Percentiles rank a stretch among this genome's conserved stretches.
These are phyloP conservation scores for Diaporthe citriasiana DNA, from an alignment of 2,329 filamentous ascomycete genomes.

Conservation along the genomic window DNA sequence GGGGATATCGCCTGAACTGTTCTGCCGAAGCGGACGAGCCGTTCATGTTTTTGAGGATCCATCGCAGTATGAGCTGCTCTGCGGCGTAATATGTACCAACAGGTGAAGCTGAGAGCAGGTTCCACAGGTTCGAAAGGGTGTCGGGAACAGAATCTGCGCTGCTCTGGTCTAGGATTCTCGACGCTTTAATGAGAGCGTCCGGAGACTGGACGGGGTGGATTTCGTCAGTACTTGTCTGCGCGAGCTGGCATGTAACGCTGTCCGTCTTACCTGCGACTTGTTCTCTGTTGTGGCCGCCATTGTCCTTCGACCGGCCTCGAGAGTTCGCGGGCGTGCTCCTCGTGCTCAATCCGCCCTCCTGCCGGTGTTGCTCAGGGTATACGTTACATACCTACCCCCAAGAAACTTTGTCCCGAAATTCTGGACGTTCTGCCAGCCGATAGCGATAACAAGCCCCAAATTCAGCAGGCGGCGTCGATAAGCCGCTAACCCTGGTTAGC, in stretches of 20 bases:
- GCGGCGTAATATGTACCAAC: constrained; percentile 63
- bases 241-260: too few species aligned
- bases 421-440: constrained; percentile 36
- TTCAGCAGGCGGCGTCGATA: constrained; percentile 38
- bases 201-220: constrained; percentile 33
- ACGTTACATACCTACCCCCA: not conserved
- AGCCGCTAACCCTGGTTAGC: constrained; percentile 34
- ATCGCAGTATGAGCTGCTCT: constrained; percentile 71
- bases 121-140: constrained; percentile 66
- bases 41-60: constrained; percentile 74
- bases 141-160: constrained; percentile 59
- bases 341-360: too few species aligned
- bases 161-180: constrained; percentile 69
- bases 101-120: constrained; percentile 58
- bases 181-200: constrained; percentile 63
- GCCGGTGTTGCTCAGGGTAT: not conserved
- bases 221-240: not conserved
- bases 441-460: constrained; percentile 9
- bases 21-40: constrained; percentile 62
- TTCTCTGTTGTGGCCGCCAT: constrained; percentile 29
- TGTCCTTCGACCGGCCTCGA: not conserved
- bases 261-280: not conserved
- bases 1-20: constrained; percentile 67
- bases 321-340: not conserved
- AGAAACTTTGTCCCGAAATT: constrained; percentile 36